phyloP scores from a whole-genome alignment of 1,139 yeast genomes.

The Suhomyces maxii region DNA sequence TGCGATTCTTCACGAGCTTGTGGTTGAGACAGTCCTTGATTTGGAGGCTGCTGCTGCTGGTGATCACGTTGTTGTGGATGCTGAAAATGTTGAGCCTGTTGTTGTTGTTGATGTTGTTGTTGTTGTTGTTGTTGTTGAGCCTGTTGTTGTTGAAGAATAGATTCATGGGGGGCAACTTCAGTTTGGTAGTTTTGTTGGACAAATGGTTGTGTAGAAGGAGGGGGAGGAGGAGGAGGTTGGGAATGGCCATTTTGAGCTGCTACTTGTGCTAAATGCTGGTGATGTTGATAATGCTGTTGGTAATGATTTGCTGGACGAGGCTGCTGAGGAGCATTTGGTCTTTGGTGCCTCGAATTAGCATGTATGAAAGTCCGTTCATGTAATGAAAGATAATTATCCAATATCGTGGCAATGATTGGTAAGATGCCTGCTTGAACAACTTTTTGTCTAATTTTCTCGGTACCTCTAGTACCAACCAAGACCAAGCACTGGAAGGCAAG shows the following conservation, averaged over 20 bases:
- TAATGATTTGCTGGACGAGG: conserved; percentile 7
- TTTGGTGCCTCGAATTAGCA: conserved; percentile 25
- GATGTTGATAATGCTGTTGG: conserved; percentile 7
- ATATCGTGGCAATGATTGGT: conserved; percentile 86
- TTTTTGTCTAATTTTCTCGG: conserved; percentile 78
- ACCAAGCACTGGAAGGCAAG: conserved; percentile 90
- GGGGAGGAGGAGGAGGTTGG: conserved; percentile 1
- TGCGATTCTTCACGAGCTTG: conserved; percentile 1
- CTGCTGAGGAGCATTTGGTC: conserved; percentile 9
- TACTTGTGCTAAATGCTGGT: background rate
- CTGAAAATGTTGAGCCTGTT: background rate
- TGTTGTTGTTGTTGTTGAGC: conserved; percentile 6
- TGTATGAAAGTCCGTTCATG: conserved; percentile 42
- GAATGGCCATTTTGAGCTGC: background rate
- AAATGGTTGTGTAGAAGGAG: background rate
- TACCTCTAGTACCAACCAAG: conserved; percentile 88
- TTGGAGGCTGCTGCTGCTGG: conserved; percentile 3
- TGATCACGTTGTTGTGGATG: conserved; percentile 4
- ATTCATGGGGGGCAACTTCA: too few relatives aligned
- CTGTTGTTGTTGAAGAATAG: conserved; percentile 2
- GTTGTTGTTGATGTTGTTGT: conserved; percentile 1
- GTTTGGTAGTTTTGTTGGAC: too few relatives aligned
- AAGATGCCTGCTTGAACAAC: conserved; percentile 90
- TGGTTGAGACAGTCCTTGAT: background rate
- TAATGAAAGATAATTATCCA: conserved; percentile 72